phyloP scores from a whole-genome alignment of 305 asterid genomes.

The Solanum chacoense region DNA sequence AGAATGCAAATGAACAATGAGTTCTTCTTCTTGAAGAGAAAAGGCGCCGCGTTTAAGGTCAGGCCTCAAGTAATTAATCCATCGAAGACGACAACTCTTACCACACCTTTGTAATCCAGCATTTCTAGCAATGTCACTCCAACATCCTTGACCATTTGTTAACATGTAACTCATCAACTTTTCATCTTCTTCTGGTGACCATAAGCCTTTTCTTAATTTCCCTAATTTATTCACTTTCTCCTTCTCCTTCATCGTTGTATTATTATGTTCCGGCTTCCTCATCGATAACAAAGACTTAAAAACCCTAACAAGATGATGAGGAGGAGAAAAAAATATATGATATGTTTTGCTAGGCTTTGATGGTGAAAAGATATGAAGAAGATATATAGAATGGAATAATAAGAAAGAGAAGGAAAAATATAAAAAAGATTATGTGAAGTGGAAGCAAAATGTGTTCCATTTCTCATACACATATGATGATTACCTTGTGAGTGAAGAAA shows the following conservation, averaged over 20 bases:
- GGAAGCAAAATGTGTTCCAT: conserved; percentile 81
- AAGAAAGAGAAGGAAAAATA: conserved; percentile 2
- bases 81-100: conserved; percentile 76
- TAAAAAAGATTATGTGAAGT: conserved; percentile 68
- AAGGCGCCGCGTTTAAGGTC: conserved; percentile 91
- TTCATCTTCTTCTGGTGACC: conserved; percentile 97
- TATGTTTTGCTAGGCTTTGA: conserved; percentile 19
- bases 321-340: not conserved
- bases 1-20: conserved; percentile 78
- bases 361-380: conserved; percentile 18
- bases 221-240: conserved; percentile 22
- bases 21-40: conserved; percentile 75
- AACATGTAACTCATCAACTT: conserved; percentile 72
- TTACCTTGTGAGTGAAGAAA: conserved; percentile 96
- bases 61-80: conserved; percentile 87
- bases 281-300: conserved; percentile 1
- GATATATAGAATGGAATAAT: not conserved
- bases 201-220: conserved; percentile 69
- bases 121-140: conserved; percentile 87
- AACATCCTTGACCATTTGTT: conserved; percentile 77
- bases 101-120: conserved; percentile 83
- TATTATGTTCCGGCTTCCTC: conserved; percentile 51
- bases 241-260: conserved; percentile 26
- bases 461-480: conserved; percentile 49
- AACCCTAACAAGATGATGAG: not conserved